Evolutionary conservation across 495 filamentous ascomycete genomes (phyloP), one percentile per base, ranked within the genome.

Genomic region (Podospora bellae-mahoneyi): DNA sequence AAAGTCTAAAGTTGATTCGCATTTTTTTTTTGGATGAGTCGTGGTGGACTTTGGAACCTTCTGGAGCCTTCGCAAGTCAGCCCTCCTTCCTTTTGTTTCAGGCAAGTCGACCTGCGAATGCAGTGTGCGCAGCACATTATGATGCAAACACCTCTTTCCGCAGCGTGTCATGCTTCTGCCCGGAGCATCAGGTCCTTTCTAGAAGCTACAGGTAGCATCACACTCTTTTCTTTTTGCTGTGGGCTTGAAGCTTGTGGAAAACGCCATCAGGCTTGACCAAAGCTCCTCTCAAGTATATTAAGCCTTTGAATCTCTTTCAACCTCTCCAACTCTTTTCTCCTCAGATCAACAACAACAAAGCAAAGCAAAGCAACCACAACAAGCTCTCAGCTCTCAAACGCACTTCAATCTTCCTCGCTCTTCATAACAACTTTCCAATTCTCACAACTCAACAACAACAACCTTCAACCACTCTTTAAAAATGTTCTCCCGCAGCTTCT

Each of bases 401-500:
- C 62, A 64, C 10, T 34, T 55, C 55, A 64, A 39, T 30, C 39
- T 64, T 23, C 23, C 66, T 64, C 54, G 62, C 32, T 64, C 74
- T 66, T 64, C 59, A 68, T 61, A 64, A 13, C 39, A 16, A 48
- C 2, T 48, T 16, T 48, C 2, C 64, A 69, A 66, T 53, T 30
- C 48, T 58, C 69, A 59, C 26, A 60, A 34, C 26, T 66, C 62
- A 30, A 27, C 28, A 32, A 32, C 30, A 32, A 32, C 30, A 55
- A 53, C 44, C 60, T 59, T 61, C 54, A 53, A 69, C 59, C 64
- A 48, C 16, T 20, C 53, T 61, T 15, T 77, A 86, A 77, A 77
- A 71, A 92, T 93, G 91, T 83, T 89, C 77, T 80, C 87, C 69
- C 83, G 83, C 73, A 75, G 78, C 69, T 81, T 84, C 75, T 80